Evolutionary conservation across 2,329 filamentous ascomycete species (phyloP).

Genomic region (Xylariaceae sp.): DNA sequence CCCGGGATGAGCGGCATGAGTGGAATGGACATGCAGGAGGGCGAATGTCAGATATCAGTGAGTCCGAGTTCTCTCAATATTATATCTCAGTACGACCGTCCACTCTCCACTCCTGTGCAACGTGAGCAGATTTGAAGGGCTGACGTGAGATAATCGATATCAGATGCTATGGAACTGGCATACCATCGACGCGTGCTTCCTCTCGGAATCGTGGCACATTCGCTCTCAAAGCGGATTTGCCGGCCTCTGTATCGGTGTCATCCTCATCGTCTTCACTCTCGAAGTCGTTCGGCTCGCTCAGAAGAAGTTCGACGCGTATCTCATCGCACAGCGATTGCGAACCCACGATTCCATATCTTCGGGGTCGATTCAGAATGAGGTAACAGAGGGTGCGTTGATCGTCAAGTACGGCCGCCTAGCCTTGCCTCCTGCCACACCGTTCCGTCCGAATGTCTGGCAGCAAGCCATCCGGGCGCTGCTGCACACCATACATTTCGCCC

Average conservation of each 20-base stretch:
- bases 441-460: conserved; percentile 59
- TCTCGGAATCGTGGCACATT: conserved; percentile 68
- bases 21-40: not conserved
- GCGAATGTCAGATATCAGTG: no score
- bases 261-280: conserved; percentile 68
- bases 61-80: no score
- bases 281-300: conserved; percentile 67
- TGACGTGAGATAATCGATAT: no score
- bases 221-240: conserved; percentile 68
- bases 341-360: conserved; percentile 19
- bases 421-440: conserved; percentile 16
- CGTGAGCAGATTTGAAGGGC: no score
- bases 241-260: conserved; percentile 72
- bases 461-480: conserved; percentile 63
- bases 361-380: conserved; percentile 8
- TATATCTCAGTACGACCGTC: no score
- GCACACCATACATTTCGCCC: conserved; percentile 67
- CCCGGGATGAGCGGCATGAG: no score
- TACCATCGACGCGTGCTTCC: conserved; percentile 69
- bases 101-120: no score
- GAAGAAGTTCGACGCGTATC: conserved; percentile 67
- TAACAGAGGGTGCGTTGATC: conserved; percentile 21
- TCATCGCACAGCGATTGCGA: conserved; percentile 42
- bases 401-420: conserved; percentile 6
- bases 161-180: conserved; percentile 83